Conservation (phyloP, 2,329 filamentous ascomycete species). For the Epichloe coenophiala region DNA sequence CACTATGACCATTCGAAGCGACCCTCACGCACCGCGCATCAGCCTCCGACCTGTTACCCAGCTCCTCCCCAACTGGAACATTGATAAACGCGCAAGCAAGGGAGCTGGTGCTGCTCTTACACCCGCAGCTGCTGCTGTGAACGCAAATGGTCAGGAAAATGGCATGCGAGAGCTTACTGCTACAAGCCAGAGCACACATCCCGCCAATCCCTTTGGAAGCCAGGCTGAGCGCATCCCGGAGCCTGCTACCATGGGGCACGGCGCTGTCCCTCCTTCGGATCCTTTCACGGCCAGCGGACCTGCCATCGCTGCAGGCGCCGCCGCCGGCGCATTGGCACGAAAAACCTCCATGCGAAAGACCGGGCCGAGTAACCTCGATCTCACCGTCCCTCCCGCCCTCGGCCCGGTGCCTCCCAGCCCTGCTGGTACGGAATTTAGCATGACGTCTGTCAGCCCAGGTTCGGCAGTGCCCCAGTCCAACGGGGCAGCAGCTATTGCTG, state of each 20-base stretch:
- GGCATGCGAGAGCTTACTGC: slow-evolving; percentile 36
- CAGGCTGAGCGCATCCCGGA: slow-evolving; percentile 37
- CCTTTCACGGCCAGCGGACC: slow-evolving; percentile 25
- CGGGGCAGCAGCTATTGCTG: slow-evolving; percentile 46
- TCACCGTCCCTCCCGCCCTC: slow-evolving; percentile 32
- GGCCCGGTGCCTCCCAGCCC: slow-evolving; percentile 40
- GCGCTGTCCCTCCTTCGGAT: slow-evolving; percentile 10
- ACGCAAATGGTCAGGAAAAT: slow-evolving; percentile 14
- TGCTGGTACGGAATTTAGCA: slow-evolving; percentile 48
- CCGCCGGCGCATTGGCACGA: slow-evolving; percentile 29
- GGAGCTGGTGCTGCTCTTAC: slow-evolving; percentile 28
- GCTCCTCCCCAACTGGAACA: slow-evolving; percentile 53
- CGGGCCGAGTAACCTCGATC: slow-evolving; percentile 36
- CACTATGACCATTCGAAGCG: slow-evolving; percentile 2
- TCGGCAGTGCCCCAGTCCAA: slow-evolving; percentile 21
- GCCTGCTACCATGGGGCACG: slow-evolving; percentile 24
- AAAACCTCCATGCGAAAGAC: slow-evolving; percentile 44
- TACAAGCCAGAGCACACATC: slow-evolving; percentile 32
- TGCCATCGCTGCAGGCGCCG: slow-evolving; percentile 14
- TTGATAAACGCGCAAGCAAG: slow-evolving; percentile 37
- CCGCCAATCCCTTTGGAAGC: slow-evolving; percentile 59
- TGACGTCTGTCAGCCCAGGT: slow-evolving; percentile 38
- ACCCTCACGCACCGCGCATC: slow-evolving; percentile 58
- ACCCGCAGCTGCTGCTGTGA: slow-evolving; percentile 11
- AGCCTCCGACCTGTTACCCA: slow-evolving; percentile 76